Evolutionary conservation across 192 early-diverging fungal genomes (phyloP).

Genomic region (Umbelopsis isabellina): DNA sequence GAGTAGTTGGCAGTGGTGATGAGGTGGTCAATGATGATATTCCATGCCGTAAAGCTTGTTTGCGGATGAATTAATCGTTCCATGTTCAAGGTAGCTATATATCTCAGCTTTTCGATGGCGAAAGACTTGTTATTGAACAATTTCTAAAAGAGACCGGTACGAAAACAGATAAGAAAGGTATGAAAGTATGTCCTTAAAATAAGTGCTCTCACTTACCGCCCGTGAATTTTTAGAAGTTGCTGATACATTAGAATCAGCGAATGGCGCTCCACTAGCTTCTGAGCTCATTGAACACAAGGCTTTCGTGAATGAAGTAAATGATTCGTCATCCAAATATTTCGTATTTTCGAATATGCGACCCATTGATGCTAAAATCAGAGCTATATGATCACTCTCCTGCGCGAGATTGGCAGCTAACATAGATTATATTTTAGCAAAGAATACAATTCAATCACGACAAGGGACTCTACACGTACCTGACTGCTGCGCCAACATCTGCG

Average conservation of each 20-base stretch:
- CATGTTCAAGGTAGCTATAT: constrained; percentile 63
- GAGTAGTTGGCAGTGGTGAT: constrained; percentile 73
- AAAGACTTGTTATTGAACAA: constrained; percentile 75
- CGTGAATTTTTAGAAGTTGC: constrained; percentile 22
- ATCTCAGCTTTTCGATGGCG: constrained; percentile 73
- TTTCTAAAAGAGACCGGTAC: constrained; percentile 45
- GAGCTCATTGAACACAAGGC: constrained; percentile 69
- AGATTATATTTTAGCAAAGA: background rate
- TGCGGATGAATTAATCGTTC: constrained; percentile 49
- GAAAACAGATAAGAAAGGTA: background rate
- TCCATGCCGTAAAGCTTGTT: constrained; percentile 55
- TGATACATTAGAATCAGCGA: constrained; percentile 37
- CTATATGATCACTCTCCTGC: constrained; percentile 44
- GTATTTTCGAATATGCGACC: constrained; percentile 76
- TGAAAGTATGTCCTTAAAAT: background rate
- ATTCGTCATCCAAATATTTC: constrained; percentile 54
- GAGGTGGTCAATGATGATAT: constrained; percentile 70
- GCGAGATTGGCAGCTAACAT: background rate
- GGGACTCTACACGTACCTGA: background rate
- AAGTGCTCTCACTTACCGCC: constrained; percentile 21
- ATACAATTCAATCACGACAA: background rate
- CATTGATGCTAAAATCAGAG: constrained; percentile 51
- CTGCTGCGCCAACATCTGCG: constrained; percentile 4
- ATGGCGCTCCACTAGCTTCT: constrained; percentile 51
- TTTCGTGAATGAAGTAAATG: constrained; percentile 67